A percentile compares a stretch with the other conserved stretches of the same genome.
Conservation (phyloP, 371 early-diverging fungal species). For the Conidiobolus incongruus region DNA sequence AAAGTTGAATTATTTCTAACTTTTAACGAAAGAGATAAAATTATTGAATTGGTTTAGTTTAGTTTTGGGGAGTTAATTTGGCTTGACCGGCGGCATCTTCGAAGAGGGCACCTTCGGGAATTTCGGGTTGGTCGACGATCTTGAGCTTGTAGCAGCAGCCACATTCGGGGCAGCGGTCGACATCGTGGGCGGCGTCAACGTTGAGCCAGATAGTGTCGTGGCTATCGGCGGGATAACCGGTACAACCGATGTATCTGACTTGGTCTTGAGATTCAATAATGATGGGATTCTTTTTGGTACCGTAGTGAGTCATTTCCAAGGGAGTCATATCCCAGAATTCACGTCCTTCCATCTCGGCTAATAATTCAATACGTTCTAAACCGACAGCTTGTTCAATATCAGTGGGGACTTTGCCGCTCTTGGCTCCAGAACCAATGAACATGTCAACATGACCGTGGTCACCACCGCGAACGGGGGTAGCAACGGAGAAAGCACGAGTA, state of each 20-base stretch:
- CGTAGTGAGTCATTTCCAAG: slow-evolving; percentile 44
- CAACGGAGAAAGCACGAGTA: too few species aligned
- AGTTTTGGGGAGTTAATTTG: background rate
- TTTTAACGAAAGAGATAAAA: background rate
- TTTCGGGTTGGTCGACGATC: slow-evolving; percentile 11
- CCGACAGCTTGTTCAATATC: slow-evolving; percentile 84
- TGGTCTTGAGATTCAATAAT: slow-evolving; percentile 64
- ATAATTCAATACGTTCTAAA: slow-evolving; percentile 71
- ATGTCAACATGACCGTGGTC: background rate
- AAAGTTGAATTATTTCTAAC: too few species aligned
- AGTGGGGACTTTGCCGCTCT: slow-evolving; percentile 44
- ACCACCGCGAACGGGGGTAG: too few species aligned
- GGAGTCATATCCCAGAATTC: slow-evolving; percentile 76
- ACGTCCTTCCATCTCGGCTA: slow-evolving; percentile 64
- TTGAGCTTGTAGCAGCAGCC: slow-evolving; percentile 58
- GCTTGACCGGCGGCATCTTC: background rate
- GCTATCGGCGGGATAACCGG: slow-evolving; percentile 72
- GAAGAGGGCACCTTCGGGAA: slow-evolving; percentile 1
- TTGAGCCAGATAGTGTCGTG: slow-evolving; percentile 72
- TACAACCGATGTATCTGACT: slow-evolving; percentile 78
- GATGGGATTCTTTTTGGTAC: slow-evolving; percentile 70
- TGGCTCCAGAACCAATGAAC: slow-evolving; percentile 30
- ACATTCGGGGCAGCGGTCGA: slow-evolving; percentile 93
- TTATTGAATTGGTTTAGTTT: background rate
- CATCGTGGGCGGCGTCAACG: slow-evolving; percentile 43